phyloP scores from a whole-genome alignment of 805 yeast species.

The Metschnikowia cerradonensis region DNA sequence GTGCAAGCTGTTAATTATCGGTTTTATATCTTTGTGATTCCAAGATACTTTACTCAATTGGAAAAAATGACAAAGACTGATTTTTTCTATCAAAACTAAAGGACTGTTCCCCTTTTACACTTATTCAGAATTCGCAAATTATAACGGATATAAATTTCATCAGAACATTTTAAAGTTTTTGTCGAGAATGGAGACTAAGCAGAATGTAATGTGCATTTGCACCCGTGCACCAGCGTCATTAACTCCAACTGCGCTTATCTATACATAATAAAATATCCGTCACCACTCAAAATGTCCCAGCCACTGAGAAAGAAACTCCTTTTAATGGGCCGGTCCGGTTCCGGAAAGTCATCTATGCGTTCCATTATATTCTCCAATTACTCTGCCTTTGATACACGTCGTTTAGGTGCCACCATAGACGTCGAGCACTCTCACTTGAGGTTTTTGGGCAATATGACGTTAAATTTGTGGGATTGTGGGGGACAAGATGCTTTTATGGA shows the following conservation, averaged over 20 bases:
- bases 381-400: slow-evolving; percentile 92
- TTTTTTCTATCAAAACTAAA: no score
- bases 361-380: slow-evolving; percentile 93
- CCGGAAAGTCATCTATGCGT: slow-evolving; percentile 97
- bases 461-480: slow-evolving; percentile 97
- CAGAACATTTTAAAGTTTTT: no score
- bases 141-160: no score
- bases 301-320: slow-evolving; percentile 37
- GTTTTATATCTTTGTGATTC: no score
- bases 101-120: no score
- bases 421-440: slow-evolving; percentile 96
- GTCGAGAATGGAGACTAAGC: neutral
- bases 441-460: slow-evolving; percentile 90
- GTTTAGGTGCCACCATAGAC: slow-evolving; percentile 95
- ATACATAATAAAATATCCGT: neutral
- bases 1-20: no score
- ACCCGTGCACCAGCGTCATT: neutral
- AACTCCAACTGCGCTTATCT: neutral
- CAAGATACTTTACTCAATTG: no score
- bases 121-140: no score
- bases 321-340: slow-evolving; percentile 85
- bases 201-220: neutral
- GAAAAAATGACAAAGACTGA: no score
- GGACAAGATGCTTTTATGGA: slow-evolving; percentile 97
- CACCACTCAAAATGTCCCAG: slow-evolving; percentile 12